Evolutionary conservation across 1,284 basidiomycete species (phyloP).

Genomic region (Cryptococcus jaspeensis): DNA sequence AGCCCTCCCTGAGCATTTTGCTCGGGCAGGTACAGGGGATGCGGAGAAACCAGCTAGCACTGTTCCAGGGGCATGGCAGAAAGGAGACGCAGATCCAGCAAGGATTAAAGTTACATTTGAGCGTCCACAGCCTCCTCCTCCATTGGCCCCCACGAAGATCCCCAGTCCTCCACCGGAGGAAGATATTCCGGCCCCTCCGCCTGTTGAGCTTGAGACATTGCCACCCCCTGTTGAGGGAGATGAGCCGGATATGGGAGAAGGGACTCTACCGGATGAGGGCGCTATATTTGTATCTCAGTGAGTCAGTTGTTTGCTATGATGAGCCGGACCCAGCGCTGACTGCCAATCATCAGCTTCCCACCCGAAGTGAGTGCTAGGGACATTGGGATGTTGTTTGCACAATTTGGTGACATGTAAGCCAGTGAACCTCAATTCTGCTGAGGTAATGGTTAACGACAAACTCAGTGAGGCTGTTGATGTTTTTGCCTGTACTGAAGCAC

Average conservation of each 20-base stretch:
- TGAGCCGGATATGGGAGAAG: constrained; percentile 15
- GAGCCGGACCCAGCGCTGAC: neutral
- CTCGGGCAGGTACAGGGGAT: constrained; percentile 37
- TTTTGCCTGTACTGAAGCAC: constrained; percentile 43
- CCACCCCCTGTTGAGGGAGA: neutral
- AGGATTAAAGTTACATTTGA: constrained; percentile 36
- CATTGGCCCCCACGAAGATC: neutral
- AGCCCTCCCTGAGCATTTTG: constrained; percentile 33
- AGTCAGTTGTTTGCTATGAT: constrained; percentile 7
- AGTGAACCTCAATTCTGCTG: neutral
- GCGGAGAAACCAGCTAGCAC: constrained; percentile 34
- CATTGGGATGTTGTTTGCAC: constrained; percentile 48
- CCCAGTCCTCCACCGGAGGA: neutral
- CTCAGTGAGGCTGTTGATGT: constrained; percentile 49
- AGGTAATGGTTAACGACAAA: constrained; percentile 9
- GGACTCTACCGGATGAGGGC: constrained; percentile 24
- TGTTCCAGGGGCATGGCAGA: constrained; percentile 44
- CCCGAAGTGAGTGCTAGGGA: constrained; percentile 43
- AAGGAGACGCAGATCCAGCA: constrained; percentile 46
- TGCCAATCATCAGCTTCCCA: constrained; percentile 38
- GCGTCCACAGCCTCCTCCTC: constrained; percentile 24
- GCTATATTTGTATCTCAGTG: constrained; percentile 46
- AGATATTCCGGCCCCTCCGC: neutral
- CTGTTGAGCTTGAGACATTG: neutral
- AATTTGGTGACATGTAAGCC: constrained; percentile 47